phyloP scores from a whole-genome alignment of 2,329 filamentous ascomycete genomes.

The Plenodomus tracheiphilus region DNA sequence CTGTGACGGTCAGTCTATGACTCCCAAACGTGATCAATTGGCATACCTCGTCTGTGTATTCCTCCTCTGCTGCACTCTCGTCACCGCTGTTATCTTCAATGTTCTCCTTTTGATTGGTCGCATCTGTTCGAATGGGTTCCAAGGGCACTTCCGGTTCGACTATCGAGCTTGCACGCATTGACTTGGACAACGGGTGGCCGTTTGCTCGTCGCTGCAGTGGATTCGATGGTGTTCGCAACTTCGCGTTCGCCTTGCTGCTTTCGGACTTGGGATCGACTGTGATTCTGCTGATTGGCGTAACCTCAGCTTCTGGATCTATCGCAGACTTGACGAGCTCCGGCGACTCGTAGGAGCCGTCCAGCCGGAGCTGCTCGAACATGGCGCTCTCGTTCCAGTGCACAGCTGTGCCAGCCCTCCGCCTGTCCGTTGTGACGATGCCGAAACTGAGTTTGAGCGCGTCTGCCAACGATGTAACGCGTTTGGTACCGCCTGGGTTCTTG shows the following conservation, averaged over 20 bases:
- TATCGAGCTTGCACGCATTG: conserved; percentile 40
- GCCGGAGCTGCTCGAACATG: conserved; percentile 60
- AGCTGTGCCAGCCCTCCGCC: conserved; percentile 46
- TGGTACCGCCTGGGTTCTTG: conserved; percentile 97
- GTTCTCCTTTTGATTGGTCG: conserved; percentile 21
- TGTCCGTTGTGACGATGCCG: conserved; percentile 89
- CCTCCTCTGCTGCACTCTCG: conserved; percentile 34
- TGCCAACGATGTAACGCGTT: conserved; percentile 92
- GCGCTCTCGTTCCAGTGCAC: conserved; percentile 75
- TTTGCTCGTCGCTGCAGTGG: conserved; percentile 37
- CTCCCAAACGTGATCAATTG: neutral
- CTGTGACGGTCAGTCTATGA: conserved; percentile 31
- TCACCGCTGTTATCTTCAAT: conserved; percentile 20
- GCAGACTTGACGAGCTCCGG: conserved; percentile 34
- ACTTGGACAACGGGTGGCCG: conserved; percentile 42
- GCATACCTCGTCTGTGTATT: conserved; percentile 69
- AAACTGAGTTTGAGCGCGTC: conserved; percentile 98
- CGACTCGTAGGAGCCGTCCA: conserved; percentile 49
- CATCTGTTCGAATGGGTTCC: conserved; percentile 26
- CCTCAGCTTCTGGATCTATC: conserved; percentile 40
- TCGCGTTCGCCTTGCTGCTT: conserved; percentile 29
- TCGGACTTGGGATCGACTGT: conserved; percentile 32
- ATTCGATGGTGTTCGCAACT: conserved; percentile 27
- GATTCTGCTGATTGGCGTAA: conserved; percentile 31
- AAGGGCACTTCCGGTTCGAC: conserved; percentile 36